Conservation (phyloP, 768 basidiomycete genomes). For the Antrodiella citrinella region DNA sequence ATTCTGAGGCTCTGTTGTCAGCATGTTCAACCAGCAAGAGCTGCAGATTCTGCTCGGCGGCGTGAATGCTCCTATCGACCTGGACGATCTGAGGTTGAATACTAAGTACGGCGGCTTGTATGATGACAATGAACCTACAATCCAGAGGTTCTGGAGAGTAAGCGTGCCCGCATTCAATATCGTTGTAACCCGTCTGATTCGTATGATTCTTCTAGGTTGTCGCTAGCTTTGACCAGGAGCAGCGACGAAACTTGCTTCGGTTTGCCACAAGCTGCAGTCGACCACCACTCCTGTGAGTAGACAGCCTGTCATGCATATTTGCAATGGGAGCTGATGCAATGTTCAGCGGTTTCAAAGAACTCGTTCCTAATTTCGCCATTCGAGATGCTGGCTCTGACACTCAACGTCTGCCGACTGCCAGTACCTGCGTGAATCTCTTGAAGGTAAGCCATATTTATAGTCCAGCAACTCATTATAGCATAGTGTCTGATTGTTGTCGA, state of each 20-base stretch:
- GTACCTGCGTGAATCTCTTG: slow-evolving; percentile 88
- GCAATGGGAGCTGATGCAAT: slow-evolving; percentile 1
- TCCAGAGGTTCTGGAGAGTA: slow-evolving; percentile 80
- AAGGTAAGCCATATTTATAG: too few species aligned
- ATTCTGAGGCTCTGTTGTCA: slow-evolving; percentile 17
- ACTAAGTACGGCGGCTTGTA: slow-evolving; percentile 82
- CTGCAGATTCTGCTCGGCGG: slow-evolving; percentile 88
- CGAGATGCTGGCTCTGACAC: slow-evolving; percentile 73
- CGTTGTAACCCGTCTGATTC: background rate
- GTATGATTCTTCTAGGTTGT: slow-evolving; percentile 49
- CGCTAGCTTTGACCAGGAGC: slow-evolving; percentile 69
- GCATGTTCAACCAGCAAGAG: slow-evolving; percentile 98
- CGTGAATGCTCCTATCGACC: slow-evolving; percentile 74
- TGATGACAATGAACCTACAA: slow-evolving; percentile 60
- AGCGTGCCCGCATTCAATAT: slow-evolving; percentile 11
- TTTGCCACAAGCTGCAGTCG: slow-evolving; percentile 93
- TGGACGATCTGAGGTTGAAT: slow-evolving; percentile 71
- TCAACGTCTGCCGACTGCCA: slow-evolving; percentile 61
- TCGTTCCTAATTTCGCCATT: slow-evolving; percentile 84
- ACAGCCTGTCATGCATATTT: background rate
- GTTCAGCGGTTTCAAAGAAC: slow-evolving; percentile 72
- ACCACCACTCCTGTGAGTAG: slow-evolving; percentile 72
- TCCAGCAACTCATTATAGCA: too few species aligned
- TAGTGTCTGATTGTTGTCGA: too few species aligned
- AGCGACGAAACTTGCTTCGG: slow-evolving; percentile 68